These are phyloP conservation scores for Trypanosoma grayi DNA, from an alignment of 208 protist genomes.

Conservation along the genomic window DNA sequence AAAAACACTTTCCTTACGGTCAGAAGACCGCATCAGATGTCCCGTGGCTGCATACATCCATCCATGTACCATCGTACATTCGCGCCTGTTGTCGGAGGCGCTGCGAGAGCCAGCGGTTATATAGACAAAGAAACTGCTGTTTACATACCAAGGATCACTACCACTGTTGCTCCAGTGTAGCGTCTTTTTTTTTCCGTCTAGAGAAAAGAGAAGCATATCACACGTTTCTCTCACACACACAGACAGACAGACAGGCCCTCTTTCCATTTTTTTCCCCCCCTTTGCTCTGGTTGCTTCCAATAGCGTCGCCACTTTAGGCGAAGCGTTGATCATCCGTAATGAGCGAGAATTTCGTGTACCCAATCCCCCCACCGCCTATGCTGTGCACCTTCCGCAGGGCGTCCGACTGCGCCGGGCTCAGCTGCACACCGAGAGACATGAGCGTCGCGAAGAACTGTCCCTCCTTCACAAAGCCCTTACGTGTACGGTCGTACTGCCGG, in stretches of 20 bases:
- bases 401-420: slow-evolving; percentile 64
- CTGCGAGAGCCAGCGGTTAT: too few species aligned
- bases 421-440: slow-evolving; percentile 63
- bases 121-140: too few species aligned
- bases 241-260: too few species aligned
- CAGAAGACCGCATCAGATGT: too few species aligned
- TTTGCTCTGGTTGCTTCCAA: neutral
- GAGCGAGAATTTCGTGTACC: slow-evolving; percentile 63
- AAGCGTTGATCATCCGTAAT: slow-evolving; percentile 49
- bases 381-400: slow-evolving; percentile 44
- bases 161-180: neutral
- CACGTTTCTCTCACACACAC: too few species aligned
- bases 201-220: slow-evolving; percentile 12
- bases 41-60: slow-evolving; percentile 1
- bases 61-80: slow-evolving; percentile 12
- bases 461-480: slow-evolving; percentile 75
- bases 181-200: slow-evolving; percentile 2
- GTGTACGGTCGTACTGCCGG: slow-evolving; percentile 76
- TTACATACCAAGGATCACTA: slow-evolving; percentile 3
- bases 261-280: neutral
- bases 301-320: too few species aligned
- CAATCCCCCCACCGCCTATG: slow-evolving; percentile 63
- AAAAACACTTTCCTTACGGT: neutral
- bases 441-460: slow-evolving; percentile 86
- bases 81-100: too few species aligned